A percentile compares a stretch with the other conserved stretches of the same genome.
Evolutionary conservation across 805 yeast species (phyloP).

Genomic region (Torulaspora microellipsoides): DNA sequence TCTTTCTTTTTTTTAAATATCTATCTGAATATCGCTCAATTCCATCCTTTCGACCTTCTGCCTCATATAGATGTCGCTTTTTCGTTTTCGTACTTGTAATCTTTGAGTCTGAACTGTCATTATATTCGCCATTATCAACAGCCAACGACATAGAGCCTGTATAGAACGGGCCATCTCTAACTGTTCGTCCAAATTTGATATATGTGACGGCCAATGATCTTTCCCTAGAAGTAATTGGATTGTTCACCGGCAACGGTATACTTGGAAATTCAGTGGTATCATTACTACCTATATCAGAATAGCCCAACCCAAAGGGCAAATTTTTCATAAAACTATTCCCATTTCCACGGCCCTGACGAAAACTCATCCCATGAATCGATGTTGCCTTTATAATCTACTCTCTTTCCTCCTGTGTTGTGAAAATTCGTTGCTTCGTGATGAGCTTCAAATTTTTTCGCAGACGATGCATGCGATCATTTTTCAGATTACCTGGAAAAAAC

Average conservation of each 20-base stretch:
- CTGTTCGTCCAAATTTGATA: slow-evolving; percentile 47
- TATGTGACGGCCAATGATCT: slow-evolving; percentile 49
- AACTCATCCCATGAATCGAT: slow-evolving; percentile 44
- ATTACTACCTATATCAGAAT: slow-evolving; percentile 48
- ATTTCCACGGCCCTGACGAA: slow-evolving; percentile 42
- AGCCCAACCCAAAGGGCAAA: slow-evolving; percentile 71
- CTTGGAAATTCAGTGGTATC: slow-evolving; percentile 39
- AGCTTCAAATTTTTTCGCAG: slow-evolving; percentile 3
- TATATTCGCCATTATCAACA: slow-evolving; percentile 24
- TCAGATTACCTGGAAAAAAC: too few relatives aligned
- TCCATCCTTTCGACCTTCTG: slow-evolving; percentile 54
- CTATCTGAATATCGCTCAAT: slow-evolving; percentile 77
- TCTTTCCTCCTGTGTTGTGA: neutral
- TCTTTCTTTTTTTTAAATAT: slow-evolving; percentile 64
- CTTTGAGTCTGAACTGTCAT: slow-evolving; percentile 6
- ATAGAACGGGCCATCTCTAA: slow-evolving; percentile 63
- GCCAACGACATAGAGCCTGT: slow-evolving; percentile 47
- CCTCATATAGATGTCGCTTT: slow-evolving; percentile 31
- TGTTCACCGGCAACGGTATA: slow-evolving; percentile 60
- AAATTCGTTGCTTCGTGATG: neutral
- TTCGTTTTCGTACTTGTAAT: slow-evolving; percentile 17
- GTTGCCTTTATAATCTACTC: neutral
- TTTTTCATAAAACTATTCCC: slow-evolving; percentile 36
- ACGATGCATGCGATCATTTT: too few relatives aligned
- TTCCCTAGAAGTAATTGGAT: slow-evolving; percentile 50